A percentile compares a stretch with the other conserved stretches of the same genome.
Conservation (phyloP, 2,329 filamentous ascomycete species). For the Fusarium bactridioides region DNA sequence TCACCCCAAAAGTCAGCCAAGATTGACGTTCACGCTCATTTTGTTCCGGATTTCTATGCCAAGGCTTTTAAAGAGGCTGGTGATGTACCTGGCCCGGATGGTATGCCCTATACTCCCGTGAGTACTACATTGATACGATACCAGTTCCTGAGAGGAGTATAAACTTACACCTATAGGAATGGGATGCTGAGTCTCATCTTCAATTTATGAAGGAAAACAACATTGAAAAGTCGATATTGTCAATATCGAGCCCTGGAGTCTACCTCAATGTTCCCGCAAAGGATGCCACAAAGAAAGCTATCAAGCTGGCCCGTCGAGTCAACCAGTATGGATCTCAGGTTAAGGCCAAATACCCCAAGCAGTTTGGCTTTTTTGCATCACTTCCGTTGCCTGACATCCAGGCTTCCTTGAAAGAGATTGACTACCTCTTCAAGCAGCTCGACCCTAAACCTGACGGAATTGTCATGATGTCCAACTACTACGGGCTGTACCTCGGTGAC, state of each 20-base stretch:
- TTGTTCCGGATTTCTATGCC: conserved; percentile 3
- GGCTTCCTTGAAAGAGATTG: conserved; percentile 5
- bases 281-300: background rate
- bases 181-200: conserved; percentile 7
- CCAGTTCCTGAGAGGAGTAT: accelerated
- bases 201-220: conserved; percentile 15
- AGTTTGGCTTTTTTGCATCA: conserved; percentile 5
- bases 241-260: conserved; percentile 4
- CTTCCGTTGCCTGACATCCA: conserved; percentile 5
- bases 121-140: accelerated
- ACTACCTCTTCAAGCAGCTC: background rate
- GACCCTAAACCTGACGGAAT: background rate
- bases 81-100: background rate
- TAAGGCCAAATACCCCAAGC: conserved; percentile 4
- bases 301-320: background rate
- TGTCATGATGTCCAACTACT: conserved; percentile 22
- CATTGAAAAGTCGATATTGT: conserved; percentile 3
- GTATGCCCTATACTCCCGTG: conserved; percentile 3
- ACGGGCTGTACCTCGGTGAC: conserved; percentile 5
- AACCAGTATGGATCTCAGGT: conserved; percentile 3
- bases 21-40: conserved; percentile 7
- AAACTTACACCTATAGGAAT: background rate
- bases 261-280: conserved; percentile 8
- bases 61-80: conserved; percentile 10
- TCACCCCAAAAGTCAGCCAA: conserved; percentile 1